Percentiles rank a stretch among this genome's conserved stretches.
Evolutionary conservation across 2,329 filamentous ascomycete species (phyloP).

Genomic region (Sporothrix inflata): DNA sequence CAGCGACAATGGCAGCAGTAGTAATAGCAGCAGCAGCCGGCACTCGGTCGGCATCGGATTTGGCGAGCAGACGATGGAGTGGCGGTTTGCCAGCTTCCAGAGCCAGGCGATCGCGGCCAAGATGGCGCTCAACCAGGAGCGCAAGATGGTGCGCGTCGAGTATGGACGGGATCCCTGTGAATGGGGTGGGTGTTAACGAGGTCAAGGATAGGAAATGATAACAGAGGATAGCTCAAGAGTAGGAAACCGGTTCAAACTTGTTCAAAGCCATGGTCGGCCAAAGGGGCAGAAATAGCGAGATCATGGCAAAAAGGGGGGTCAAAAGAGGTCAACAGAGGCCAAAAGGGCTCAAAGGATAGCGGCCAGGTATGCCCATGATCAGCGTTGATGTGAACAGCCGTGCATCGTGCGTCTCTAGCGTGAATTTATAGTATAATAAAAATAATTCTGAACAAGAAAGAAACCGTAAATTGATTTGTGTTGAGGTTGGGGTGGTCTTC

Average conservation of each 20-base stretch:
- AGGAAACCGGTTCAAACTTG: background rate
- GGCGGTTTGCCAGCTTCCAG: conserved; percentile 34
- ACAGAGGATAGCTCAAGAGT: background rate
- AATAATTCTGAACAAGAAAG: background rate
- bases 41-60: background rate
- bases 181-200: conserved; percentile 7
- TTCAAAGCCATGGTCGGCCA: background rate
- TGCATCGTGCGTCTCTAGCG: background rate
- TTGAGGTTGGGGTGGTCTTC: too few relatives aligned
- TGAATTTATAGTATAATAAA: background rate
- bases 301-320: background rate
- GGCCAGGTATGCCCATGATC: background rate
- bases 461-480: background rate
- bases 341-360: background rate
- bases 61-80: conserved; percentile 30
- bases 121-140: conserved; percentile 34
- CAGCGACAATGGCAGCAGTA: too few relatives aligned
- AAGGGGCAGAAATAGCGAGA: background rate
- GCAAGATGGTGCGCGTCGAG: conserved; percentile 28
- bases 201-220: background rate
- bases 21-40: background rate
- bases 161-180: conserved; percentile 33
- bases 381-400: background rate
- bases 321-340: background rate
- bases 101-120: conserved; percentile 35